Evolutionary conservation across 306 rosid genomes (phyloP).

Genomic region (Prunus campanulata): DNA sequence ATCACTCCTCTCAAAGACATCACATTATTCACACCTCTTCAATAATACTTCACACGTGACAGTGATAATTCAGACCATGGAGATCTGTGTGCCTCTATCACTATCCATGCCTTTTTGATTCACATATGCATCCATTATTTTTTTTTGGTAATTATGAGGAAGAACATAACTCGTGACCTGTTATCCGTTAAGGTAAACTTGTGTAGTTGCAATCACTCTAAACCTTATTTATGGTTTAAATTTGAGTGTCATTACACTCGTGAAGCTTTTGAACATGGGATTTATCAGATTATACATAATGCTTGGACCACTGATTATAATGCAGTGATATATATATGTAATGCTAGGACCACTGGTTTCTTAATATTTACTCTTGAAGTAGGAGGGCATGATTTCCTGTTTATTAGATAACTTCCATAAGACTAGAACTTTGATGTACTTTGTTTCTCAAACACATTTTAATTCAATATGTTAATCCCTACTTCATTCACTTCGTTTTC

Average conservation of each 20-base stretch:
- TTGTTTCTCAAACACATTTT: no score
- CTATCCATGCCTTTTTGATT: constrained; percentile 35
- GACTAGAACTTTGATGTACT: no score
- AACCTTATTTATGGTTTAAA: no score
- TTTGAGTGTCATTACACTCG: no score
- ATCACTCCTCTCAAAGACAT: neutral
- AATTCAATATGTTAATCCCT: no score
- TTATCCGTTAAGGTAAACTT: no score
- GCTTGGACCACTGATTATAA: neutral
- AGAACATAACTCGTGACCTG: neutral
- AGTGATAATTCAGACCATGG: constrained; percentile 13
- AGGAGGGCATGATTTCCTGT: neutral
- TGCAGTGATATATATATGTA: neutral
- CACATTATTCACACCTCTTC: neutral
- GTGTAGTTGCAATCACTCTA: no score
- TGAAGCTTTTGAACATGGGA: no score
- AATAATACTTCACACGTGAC: neutral
- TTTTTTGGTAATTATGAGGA: neutral
- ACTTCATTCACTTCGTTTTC: no score
- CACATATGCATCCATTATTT: constrained; percentile 1
- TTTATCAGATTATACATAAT: neutral
- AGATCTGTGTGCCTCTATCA: constrained; percentile 47
- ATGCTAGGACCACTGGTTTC: neutral
- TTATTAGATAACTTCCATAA: no score
- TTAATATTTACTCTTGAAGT: neutral